Evolutionary conservation across 2,329 filamentous ascomycete species (phyloP), one percentile per base, ranked within the genome.

Genomic region (Fusarium chuoi): DNA sequence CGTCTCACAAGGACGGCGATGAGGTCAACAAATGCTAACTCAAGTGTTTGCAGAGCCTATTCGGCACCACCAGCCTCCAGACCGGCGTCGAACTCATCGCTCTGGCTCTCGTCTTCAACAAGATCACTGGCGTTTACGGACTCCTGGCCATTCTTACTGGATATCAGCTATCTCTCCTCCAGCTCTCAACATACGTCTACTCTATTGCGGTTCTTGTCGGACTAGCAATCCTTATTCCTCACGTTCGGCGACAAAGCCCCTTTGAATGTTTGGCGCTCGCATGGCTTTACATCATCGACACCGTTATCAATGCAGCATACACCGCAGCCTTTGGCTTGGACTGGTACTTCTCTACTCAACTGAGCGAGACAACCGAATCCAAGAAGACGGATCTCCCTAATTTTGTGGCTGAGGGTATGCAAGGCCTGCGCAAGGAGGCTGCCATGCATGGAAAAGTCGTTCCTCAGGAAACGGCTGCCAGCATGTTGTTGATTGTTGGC

Each of bases 171-270:
- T 95, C 94, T 61, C 87, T 91, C 36, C 88, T 96, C 30, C 96
- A 98, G 83, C 88, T 98, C 65, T 93, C 93, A 65, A 96, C 97
- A 88, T 98, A 98, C 87, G 88, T 97, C 55, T 97, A 97, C 87
- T 96, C 93, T 33, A 88, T 96, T 70, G 77, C 89, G 71, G 89
- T 93, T 35, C 90, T 98, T 73, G 85, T 88, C 73, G 83, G 93
- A 51, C 89, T 94, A 75, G 87, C 89, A 58, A 89, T 90, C 78
- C 91, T 97, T 54, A 89, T 93, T 78, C 93, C 93, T 55, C 92
- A 96, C 81, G 94, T 98, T 80, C 92, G 93, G 73, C 89, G 90
- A 77, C 92, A 94, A 78, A 91, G 89, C 36, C 93, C 94, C 3
- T 89, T 98, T 64, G 91, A 97, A 79, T 93, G 91, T 77, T 87